These are phyloP conservation scores for Fomitiporia mediterranea DNA, from an alignment of 1,284 basidiomycete genomes.

Conservation along the genomic window DNA sequence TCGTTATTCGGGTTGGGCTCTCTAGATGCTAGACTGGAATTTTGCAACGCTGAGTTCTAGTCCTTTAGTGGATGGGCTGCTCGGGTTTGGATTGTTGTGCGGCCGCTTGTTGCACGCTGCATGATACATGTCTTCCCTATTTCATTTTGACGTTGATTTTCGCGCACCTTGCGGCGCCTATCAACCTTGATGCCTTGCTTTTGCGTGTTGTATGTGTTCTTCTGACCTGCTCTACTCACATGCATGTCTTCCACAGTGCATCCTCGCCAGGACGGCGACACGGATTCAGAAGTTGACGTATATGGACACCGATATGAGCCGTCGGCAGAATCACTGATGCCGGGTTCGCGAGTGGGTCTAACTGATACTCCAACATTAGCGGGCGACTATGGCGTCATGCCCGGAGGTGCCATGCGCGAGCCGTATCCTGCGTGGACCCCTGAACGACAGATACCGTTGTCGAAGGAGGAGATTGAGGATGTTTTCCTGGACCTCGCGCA, in stretches of 20 bases:
- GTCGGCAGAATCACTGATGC: constrained; percentile 61
- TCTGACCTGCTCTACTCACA: constrained; percentile 7
- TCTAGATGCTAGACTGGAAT: too few relatives aligned
- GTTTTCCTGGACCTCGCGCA: constrained; percentile 97
- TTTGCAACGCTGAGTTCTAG: background rate
- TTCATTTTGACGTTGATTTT: background rate
- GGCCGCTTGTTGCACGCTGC: background rate
- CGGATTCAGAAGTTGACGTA: constrained; percentile 71
- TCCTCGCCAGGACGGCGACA: constrained; percentile 44
- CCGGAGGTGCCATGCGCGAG: constrained; percentile 51
- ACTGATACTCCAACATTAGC: constrained; percentile 59
- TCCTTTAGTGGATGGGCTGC: background rate
- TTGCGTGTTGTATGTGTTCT: background rate
- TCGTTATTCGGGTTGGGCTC: background rate
- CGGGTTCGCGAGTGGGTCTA: constrained; percentile 49
- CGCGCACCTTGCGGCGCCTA: background rate
- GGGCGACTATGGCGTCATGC: constrained; percentile 42
- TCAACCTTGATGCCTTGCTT: background rate
- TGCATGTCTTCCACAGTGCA: constrained; percentile 8
- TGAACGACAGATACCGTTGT: constrained; percentile 90
- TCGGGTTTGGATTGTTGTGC: background rate
- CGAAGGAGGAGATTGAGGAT: constrained; percentile 99
- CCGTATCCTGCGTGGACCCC: constrained; percentile 92
- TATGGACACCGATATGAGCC: constrained; percentile 64
- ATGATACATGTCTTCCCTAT: too few relatives aligned